These are phyloP conservation scores for Cutaneotrichosporon dermatis DNA, from an alignment of 1,284 basidiomycete genomes.

Conservation along the genomic window DNA sequence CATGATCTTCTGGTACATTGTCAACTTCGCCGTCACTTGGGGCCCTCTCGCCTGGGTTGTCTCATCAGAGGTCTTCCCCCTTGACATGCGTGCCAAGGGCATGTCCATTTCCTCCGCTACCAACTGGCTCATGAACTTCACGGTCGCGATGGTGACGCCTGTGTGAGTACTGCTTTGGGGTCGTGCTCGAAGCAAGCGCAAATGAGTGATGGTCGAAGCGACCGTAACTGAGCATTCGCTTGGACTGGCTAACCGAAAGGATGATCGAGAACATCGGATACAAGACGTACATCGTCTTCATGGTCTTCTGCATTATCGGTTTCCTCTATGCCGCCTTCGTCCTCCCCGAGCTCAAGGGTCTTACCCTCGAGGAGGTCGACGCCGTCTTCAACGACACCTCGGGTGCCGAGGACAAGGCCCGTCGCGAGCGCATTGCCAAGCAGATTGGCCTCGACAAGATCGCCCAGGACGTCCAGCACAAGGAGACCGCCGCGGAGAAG, in stretches of 20 bases:
- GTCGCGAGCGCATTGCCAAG: slow-evolving; percentile 42
- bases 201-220: too few species aligned
- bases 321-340: slow-evolving; percentile 40
- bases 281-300: slow-evolving; percentile 47
- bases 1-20: slow-evolving; percentile 41
- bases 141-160: slow-evolving; percentile 36
- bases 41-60: slow-evolving; percentile 48
- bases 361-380: slow-evolving; percentile 43
- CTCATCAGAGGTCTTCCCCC: slow-evolving; percentile 45
- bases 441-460: slow-evolving; percentile 49
- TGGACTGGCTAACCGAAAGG: slow-evolving; percentile 28
- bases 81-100: slow-evolving; percentile 47
- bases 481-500: slow-evolving; percentile 20
- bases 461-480: slow-evolving; percentile 36
- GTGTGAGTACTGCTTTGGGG: slow-evolving; percentile 2
- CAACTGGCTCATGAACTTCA: slow-evolving; percentile 44
- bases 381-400: slow-evolving; percentile 38
- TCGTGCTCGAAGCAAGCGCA: too few species aligned
- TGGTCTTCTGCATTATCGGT: slow-evolving; percentile 44
- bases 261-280: slow-evolving; percentile 42
- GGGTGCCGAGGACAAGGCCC: slow-evolving; percentile 39
- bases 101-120: slow-evolving; percentile 42
- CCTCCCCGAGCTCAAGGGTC: slow-evolving; percentile 41
- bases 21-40: slow-evolving; percentile 46
- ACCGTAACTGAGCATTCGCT: too few species aligned